A percentile compares a stretch with the other conserved stretches of the same genome.
Evolutionary conservation across 495 filamentous ascomycete genomes (phyloP).

Genomic region (Melanomma pulvis-pyrius): DNA sequence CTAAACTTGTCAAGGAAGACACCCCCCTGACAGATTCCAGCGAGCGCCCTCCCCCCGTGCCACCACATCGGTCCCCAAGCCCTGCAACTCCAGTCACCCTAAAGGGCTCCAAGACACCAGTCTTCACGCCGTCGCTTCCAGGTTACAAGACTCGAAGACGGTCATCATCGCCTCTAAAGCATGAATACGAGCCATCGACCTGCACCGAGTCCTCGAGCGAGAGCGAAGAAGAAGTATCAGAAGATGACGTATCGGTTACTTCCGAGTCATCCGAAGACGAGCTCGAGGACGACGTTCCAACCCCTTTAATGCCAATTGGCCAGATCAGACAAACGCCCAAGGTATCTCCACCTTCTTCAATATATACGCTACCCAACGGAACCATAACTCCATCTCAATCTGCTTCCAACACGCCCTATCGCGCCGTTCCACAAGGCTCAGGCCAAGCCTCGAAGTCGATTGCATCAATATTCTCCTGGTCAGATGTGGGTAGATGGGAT

Average conservation of each 20-base stretch:
- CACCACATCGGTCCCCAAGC: constrained; percentile 51
- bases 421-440: constrained; percentile 59
- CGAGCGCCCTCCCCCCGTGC: constrained; percentile 47
- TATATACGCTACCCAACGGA: constrained; percentile 50
- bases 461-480: constrained; percentile 84
- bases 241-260: constrained; percentile 38
- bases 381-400: constrained; percentile 76
- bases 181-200: constrained; percentile 94
- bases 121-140: constrained; percentile 46
- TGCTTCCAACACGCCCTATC: constrained; percentile 67
- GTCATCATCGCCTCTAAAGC: constrained; percentile 92
- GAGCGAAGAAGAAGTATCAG: constrained; percentile 42
- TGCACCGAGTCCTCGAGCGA: constrained; percentile 59
- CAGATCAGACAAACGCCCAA: constrained; percentile 37
- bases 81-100: constrained; percentile 52
- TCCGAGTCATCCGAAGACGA: constrained; percentile 62
- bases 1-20: constrained; percentile 19
- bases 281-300: constrained; percentile 50
- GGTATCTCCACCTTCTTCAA: constrained; percentile 44
- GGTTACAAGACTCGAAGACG: constrained; percentile 55
- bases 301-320: constrained; percentile 33
- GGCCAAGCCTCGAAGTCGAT: constrained; percentile 65
- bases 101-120: constrained; percentile 51
- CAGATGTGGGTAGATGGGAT: constrained; percentile 79
- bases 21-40: constrained; percentile 5